Percentiles rank a stretch among this genome's conserved stretches.
Conservation (phyloP, 2,329 filamentous ascomycete species). For the Phyllosticta ampelicida region DNA sequence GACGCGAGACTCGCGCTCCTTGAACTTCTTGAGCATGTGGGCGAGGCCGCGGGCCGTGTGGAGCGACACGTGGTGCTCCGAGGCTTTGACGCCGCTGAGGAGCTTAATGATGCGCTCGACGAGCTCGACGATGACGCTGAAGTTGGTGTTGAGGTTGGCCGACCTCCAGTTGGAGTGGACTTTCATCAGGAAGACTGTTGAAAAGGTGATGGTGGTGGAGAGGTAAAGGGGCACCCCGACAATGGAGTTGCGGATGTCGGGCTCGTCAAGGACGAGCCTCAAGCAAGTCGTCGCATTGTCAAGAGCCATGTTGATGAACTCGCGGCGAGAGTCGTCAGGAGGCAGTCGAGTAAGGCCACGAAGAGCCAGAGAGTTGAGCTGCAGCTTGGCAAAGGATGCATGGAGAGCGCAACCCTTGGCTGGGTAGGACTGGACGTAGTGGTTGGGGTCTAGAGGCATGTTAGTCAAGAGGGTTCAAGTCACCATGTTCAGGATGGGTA, state of each 20-base stretch:
- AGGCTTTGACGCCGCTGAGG: conserved; percentile 21
- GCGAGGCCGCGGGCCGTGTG: conserved; percentile 28
- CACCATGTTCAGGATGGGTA: neutral
- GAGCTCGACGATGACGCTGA: conserved; percentile 27
- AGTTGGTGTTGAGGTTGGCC: conserved; percentile 13
- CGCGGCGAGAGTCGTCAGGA: conserved; percentile 3
- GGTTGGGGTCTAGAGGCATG: conserved; percentile 12
- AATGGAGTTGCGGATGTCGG: conserved; percentile 23
- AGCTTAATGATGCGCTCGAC: conserved; percentile 24
- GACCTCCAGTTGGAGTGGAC: conserved; percentile 24
- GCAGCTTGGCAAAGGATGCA: conserved; percentile 28
- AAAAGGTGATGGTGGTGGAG: conserved; percentile 30
- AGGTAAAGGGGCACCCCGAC: conserved; percentile 28
- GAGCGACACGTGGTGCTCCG: conserved; percentile 27
- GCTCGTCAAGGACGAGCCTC: conserved; percentile 23
- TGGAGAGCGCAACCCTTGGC: conserved; percentile 19
- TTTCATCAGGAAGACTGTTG: conserved; percentile 29
- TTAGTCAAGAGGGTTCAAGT: neutral
- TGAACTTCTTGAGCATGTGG: conserved; percentile 23
- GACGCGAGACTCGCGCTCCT: conserved; percentile 9
- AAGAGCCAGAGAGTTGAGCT: conserved; percentile 25
- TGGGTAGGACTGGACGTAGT: conserved; percentile 20
- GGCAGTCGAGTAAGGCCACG: conserved; percentile 12
- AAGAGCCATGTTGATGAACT: conserved; percentile 14
- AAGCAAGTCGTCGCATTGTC: conserved; percentile 19